These are phyloP conservation scores for Plasmopara muralis DNA, from an alignment of 352 stramenopile species.

Conservation along the genomic window DNA sequence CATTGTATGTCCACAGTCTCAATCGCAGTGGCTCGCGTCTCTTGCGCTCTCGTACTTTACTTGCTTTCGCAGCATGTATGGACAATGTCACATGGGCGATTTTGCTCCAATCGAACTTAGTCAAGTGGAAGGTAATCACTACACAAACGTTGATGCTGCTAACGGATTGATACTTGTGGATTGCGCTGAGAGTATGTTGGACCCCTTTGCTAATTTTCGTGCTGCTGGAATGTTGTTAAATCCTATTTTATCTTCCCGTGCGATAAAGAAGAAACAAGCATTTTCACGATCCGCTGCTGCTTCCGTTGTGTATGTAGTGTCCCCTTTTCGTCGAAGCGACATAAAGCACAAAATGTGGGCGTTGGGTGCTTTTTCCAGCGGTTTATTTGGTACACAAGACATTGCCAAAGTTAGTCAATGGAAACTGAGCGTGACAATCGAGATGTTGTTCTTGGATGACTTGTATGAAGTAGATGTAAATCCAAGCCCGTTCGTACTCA, in stretches of 20 bases:
- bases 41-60: constrained; percentile 67
- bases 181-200: constrained; percentile 36
- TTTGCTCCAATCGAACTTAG: constrained; percentile 45
- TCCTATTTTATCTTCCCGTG: constrained; percentile 37
- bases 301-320: constrained; percentile 67
- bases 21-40: constrained; percentile 60
- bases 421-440: constrained; percentile 54
- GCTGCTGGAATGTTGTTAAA: constrained; percentile 48
- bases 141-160: constrained; percentile 38
- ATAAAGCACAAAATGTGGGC: constrained; percentile 71
- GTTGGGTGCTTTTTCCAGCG: constrained; percentile 51
- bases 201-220: constrained; percentile 65
- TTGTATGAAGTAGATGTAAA: constrained; percentile 61
- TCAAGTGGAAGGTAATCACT: constrained; percentile 28
- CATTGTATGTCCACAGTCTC: constrained; percentile 64
- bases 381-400: constrained; percentile 41
- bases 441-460: constrained; percentile 68
- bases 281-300: constrained; percentile 56
- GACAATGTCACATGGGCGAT: constrained; percentile 62
- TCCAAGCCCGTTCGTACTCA: constrained; percentile 45
- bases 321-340: constrained; percentile 52
- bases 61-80: constrained; percentile 62
- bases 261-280: constrained; percentile 51
- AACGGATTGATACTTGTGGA: constrained; percentile 57
- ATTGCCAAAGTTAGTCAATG: constrained; percentile 23